Evolutionary conservation across 139 green algal genomes (phyloP).

Genomic region (Chara braunii): DNA sequence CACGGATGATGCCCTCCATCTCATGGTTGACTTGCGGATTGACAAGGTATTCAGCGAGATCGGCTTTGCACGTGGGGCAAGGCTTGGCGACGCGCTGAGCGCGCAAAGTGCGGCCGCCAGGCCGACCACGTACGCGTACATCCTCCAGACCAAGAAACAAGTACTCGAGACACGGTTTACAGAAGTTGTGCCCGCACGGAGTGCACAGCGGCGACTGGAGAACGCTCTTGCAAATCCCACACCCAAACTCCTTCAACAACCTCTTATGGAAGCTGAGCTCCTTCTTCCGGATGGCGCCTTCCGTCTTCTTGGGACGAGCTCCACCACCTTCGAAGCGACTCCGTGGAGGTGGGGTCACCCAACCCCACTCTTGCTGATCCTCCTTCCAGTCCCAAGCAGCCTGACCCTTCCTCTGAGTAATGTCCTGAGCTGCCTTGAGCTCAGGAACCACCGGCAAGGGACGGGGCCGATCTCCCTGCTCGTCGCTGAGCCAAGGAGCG

Average conservation of each 20-base stretch:
- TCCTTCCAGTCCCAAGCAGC: constrained; percentile 36
- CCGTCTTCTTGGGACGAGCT: no score
- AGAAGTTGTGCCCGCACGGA: constrained; percentile 85
- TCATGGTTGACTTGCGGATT: constrained; percentile 55
- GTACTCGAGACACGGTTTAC: constrained; percentile 71
- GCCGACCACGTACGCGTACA: constrained; percentile 6
- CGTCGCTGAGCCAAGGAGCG: constrained; percentile 65
- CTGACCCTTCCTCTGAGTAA: constrained; percentile 4
- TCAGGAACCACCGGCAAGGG: constrained; percentile 15
- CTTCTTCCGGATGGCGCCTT: no score
- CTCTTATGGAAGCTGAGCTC: no score
- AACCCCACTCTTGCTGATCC: not conserved
- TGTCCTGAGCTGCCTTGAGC: constrained; percentile 27
- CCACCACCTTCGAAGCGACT: no score
- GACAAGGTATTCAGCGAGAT: constrained; percentile 69
- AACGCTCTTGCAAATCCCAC: constrained; percentile 60
- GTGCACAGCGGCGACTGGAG: constrained; percentile 60
- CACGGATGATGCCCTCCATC: no score
- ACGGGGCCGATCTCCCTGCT: constrained; percentile 8
- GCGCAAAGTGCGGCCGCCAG: constrained; percentile 48
- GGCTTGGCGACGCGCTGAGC: constrained; percentile 59
- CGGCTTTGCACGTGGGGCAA: constrained; percentile 55
- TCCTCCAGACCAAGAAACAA: constrained; percentile 49
- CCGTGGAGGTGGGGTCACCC: no score
- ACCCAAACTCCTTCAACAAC: constrained; percentile 81